These are phyloP conservation scores for Fragaria iinumae DNA, from an alignment of 306 rosid genomes.

Conservation along the genomic window DNA sequence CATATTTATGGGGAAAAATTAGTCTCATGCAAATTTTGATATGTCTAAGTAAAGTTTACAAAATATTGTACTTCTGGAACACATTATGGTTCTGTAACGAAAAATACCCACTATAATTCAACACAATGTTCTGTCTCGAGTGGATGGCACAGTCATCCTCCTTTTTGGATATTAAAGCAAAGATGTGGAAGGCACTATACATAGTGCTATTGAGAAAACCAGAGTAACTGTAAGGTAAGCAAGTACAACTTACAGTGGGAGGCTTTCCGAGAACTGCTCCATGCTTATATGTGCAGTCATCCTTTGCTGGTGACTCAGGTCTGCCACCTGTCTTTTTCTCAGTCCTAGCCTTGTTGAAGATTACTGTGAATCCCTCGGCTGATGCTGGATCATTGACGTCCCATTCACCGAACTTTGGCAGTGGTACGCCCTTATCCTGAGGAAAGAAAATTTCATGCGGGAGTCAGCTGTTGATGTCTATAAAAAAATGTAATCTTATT, in stretches of 20 bases:
- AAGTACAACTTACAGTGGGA: slow-evolving; percentile 41
- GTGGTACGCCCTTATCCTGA: slow-evolving; percentile 55
- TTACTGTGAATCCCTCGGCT: slow-evolving; percentile 73
- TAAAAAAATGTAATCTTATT: slow-evolving; percentile 12
- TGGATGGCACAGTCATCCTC: not conserved
- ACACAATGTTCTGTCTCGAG: not conserved
- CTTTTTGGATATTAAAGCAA: not conserved
- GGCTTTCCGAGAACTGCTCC: slow-evolving; percentile 61
- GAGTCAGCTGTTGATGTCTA: slow-evolving; percentile 1
- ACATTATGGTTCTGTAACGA: not conserved
- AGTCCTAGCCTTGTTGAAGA: slow-evolving; percentile 73
- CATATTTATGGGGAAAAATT: not conserved
- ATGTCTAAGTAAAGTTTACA: not conserved
- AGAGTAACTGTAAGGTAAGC: not conserved
- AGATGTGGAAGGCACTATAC: not conserved
- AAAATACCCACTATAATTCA: not conserved
- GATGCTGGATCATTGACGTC: slow-evolving; percentile 80
- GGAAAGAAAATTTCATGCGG: slow-evolving; percentile 8
- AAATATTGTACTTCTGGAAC: not conserved
- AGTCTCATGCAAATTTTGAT: slow-evolving; percentile 4
- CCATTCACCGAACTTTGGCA: slow-evolving; percentile 90
- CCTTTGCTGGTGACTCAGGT: slow-evolving; percentile 53
- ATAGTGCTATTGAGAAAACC: slow-evolving; percentile 6
- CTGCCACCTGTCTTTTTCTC: slow-evolving; percentile 59
- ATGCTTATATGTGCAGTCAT: slow-evolving; percentile 38